These are phyloP conservation scores for Phytophthora vignae DNA, from an alignment of 352 stramenopile species.

Conservation along the genomic window DNA sequence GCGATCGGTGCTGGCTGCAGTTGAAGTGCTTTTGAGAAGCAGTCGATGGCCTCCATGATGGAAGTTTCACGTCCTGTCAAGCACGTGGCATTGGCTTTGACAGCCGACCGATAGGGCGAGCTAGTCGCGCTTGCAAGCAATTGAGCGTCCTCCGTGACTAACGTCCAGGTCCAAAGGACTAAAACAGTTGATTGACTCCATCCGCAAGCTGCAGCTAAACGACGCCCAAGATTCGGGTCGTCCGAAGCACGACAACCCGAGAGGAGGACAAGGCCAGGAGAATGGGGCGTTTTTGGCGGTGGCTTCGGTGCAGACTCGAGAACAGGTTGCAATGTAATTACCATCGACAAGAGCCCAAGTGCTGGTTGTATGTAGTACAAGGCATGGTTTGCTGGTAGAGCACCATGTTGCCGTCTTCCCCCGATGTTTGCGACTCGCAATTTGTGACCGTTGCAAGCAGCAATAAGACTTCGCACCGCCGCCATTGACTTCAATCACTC, in stretches of 20 bases:
- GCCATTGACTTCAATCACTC: background rate
- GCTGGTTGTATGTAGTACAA: too few species aligned
- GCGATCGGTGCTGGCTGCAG: background rate
- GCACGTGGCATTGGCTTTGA: background rate
- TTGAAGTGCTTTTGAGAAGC: background rate
- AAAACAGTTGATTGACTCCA: background rate
- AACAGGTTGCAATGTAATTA: constrained; percentile 1
- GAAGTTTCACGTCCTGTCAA: background rate
- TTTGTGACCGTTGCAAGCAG: too few species aligned
- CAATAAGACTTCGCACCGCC: too few species aligned
- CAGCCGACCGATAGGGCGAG: background rate
- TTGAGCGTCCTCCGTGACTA: constrained; percentile 12
- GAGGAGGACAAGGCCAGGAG: constrained; percentile 13
- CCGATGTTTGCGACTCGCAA: too few species aligned
- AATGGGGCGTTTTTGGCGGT: constrained; percentile 7
- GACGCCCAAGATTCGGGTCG: background rate
- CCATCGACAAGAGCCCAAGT: constrained; percentile 11
- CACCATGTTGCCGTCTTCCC: too few species aligned
- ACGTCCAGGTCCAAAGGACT: background rate
- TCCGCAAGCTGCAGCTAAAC: background rate
- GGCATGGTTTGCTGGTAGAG: too few species aligned
- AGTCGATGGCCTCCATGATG: background rate
- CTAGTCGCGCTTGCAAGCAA: constrained; percentile 31
- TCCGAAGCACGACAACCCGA: background rate
- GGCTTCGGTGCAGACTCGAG: background rate